Base-by-base conservation (phyloP, 2,329 filamentous ascomycete genomes). In the Diplodia intermedia region DNA sequence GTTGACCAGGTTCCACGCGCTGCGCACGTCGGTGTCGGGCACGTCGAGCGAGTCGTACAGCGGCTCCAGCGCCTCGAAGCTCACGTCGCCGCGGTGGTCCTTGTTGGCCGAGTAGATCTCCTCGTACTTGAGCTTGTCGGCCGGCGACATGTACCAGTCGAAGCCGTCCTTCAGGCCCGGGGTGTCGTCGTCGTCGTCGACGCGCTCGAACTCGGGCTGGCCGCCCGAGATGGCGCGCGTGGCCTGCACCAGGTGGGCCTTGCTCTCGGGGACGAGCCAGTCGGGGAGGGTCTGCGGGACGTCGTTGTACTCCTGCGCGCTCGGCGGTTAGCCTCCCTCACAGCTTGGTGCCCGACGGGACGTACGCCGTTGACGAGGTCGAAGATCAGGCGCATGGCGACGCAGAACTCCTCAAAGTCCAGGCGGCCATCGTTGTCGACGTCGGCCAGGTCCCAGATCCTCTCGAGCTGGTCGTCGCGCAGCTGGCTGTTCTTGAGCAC, bases 371-470 rank as follows among this genome's bases (percentile, higher is more conserved):
- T 99, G 74, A 99, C 89, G 72, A 98, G 84, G 79, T 99, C 95
- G 80, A 98, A 99, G 75, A 98, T 97, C 76, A 99, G 84, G 76
- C 95, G 89, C 95, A 99, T 99, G 49, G 94, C 95, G 69, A 99
- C 95, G 80, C 95, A 99, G 80, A 99, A 99, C 85, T 99, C 95
- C 82, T 99, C 95, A 83, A 99, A 99, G 82, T 99, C 95, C 66
- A 99, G 85, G 80, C 96, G 96, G 71, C 95, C 95, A 83, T 99
- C 95, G 74, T 94, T 94, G 81, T 99, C 95, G 70, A 99, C 93
- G 79, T 99, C 95, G 69, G 95, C 93, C 71, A 99, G 86, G 77
- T 99, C 95, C 95, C 95, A 99, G 71, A 99, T 92, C 74, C 90
- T 88, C 82, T 98, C 95, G n/a, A 99, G 89, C 82, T 99, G 94